Base-by-base conservation (phyloP, 139 green algal species). In the Chlamydomonas sphaeroides region DNA sequence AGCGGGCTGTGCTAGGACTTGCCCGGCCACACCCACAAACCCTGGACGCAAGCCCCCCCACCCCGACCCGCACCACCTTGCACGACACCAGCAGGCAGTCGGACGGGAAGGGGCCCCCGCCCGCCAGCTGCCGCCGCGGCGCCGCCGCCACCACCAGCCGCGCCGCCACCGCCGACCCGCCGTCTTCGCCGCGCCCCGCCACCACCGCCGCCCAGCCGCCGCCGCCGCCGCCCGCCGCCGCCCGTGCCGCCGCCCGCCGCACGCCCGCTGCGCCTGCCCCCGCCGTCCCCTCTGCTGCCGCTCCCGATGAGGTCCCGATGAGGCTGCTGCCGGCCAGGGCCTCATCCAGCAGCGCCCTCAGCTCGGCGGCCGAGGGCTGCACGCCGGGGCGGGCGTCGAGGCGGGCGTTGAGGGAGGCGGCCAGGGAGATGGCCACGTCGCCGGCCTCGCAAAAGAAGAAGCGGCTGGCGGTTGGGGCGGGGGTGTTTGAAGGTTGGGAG, bases 361-460 rank as follows among this genome's bases (percentile, higher is more conserved):
- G 59, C 59, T 80, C 74, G 74, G 59, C 59, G 39, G 75, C 32
- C 41, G 75, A 72, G 32, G 75, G 72, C 56, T 56, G 72, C 18
- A 57, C 38, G 74, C 41, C 20, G 10, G 74, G 74, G 10, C 74
- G 74, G 17, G 59, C 59, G 21, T 70, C 74, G 30, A 45, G 21
- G 17, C 59, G 59, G 30, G 38, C 38, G 18, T 42, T 72, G 10
- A 82, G 75, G 0, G 62, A 36, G 42, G 38, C 59, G 7, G 74
- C 74, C 57, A 80, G 74, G 20, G 59, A 32, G 28, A 30, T 39
- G 39, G 59, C 74, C 61, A 80, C 74, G 57, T 80, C 74, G 59
- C 74, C 74, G 1, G 74, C 59, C 57, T 80, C 74, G 39, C 59
- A 70, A 39, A 80, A 80, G 74, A 80, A 80, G 59, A 80, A 70